These are phyloP conservation scores for Boeremia exigua DNA, from an alignment of 2,329 filamentous ascomycete genomes.

Conservation along the genomic window DNA sequence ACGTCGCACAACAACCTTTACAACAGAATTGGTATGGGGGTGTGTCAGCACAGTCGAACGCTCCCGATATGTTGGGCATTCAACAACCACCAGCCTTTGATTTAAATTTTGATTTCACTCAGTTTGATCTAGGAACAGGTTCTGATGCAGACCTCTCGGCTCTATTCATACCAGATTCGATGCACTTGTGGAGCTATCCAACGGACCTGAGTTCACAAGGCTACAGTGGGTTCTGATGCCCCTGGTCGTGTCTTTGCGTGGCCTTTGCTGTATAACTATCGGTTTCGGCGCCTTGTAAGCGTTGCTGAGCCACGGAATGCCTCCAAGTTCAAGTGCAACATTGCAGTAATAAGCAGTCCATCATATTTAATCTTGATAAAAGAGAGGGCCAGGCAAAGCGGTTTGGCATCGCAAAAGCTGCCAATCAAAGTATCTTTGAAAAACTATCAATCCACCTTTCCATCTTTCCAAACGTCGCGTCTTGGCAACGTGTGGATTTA, in stretches of 20 bases:
- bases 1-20: slow-evolving; percentile 26
- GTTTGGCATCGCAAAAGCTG: neutral
- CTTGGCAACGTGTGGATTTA: slow-evolving; percentile 10
- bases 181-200: slow-evolving; percentile 38
- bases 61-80: slow-evolving; percentile 36
- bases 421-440: slow-evolving; percentile 1
- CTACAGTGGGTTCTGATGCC: slow-evolving; percentile 17
- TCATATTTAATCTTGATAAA: neutral
- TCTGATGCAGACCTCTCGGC: slow-evolving; percentile 46
- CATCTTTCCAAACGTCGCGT: neutral
- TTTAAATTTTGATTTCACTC: slow-evolving; percentile 46
- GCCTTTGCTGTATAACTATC: neutral
- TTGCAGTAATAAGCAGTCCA: neutral
- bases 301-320: neutral
- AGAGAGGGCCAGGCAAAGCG: neutral
- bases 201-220: slow-evolving; percentile 22
- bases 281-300: slow-evolving; percentile 3
- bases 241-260: neutral
- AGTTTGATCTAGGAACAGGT: slow-evolving; percentile 45
- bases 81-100: slow-evolving; percentile 38
- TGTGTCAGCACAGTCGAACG: slow-evolving; percentile 21
- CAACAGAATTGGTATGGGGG: slow-evolving; percentile 40
- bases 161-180: slow-evolving; percentile 45
- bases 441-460: slow-evolving; percentile 1
- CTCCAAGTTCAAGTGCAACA: slow-evolving; percentile 1